Evolutionary conservation across 2,329 filamentous ascomycete genomes (phyloP), one percentile per base, ranked within the genome.

Genomic region (Diplodia scrobiculata): DNA sequence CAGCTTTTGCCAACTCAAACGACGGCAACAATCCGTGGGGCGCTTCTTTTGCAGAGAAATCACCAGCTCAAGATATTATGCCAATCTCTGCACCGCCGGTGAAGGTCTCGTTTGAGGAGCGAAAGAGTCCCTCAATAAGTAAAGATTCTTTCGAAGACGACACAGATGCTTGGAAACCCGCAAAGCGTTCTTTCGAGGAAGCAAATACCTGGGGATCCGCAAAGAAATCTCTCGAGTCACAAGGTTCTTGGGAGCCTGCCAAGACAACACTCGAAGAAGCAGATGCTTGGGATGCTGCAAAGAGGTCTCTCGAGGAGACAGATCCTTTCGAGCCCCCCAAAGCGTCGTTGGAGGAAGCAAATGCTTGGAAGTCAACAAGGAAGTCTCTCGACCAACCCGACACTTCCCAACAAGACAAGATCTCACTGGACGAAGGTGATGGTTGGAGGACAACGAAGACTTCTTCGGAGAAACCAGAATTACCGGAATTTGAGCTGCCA

Each of bases 21-120:
- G 41, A 50, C 6, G 19, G 29, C 41, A 29, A 19, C 45, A 62
- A 62, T 50, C 58, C 58, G 48, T 62, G 58, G 58, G 58, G 41
- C 32, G n/a, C 17, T 34, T n/a, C 58, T 6, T 62, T 36, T 17
- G 58, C 58, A 25, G 45, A 50, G 9, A 21, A 50, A 6, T 41
- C 27, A 7, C 6, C 36, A n/a, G 27, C 38, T 11, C n/a, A 58
- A 5, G 17, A n/a, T 21, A 27, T 25, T 29, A 9, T 38, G 11
- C 53, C 50, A 21, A 41, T 62, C 11, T 62, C 58, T 13, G 58
- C 53, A 14, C 63, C 63, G 13, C 36, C 63, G 13, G 17, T 14
- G 13, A 55, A 41, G 36, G 11, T 13, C 19, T 58, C 53, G n/a
- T 58, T 58, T n/a, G 52, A 55, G n/a, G 52, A 55, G 14, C 4